Evolutionary conservation across 495 filamentous ascomycete genomes (phyloP), one percentile per base, ranked within the genome.

Genomic region (Annulohypoxylon stygium): DNA sequence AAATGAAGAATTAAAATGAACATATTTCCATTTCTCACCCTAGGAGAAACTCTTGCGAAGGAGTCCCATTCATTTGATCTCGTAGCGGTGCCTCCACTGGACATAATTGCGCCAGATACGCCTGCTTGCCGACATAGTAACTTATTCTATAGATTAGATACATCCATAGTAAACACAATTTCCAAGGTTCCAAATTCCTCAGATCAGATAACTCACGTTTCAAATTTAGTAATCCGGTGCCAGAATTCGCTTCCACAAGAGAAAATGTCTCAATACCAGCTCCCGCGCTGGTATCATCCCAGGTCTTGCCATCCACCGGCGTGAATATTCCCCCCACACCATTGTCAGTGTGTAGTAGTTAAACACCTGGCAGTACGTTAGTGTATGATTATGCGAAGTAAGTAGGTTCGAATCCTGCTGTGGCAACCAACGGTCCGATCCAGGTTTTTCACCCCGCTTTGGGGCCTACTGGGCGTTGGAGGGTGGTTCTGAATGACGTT

Each of bases 211-310:
- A 83, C 60, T 67, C 82, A 36, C 79, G 82, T 53, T 92, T 88
- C 85, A 85, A 87, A 75, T 83, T 86, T 58, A 90, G 90, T 16
- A 90, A 92, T 45, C 47, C 90, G 3, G 81, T 92, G 26, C 81
- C 82, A 41, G 89, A 88, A 9, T 72, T 78, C 12, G 60, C 88
- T 0, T 77, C 82, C 10, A 83, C 85, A 34, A 88, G 90, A 75
- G 85, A 91, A 73, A 92, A 89, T 71, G 82, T 81, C 2, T 69
- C 76, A 36, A 26, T 88, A 1, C 45, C 78, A 7, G 76, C 73
- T 9, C 67, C 80, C 16, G 9, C 65, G 0, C 79, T 41, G 45
- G 83, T 39, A 41, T 75, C 23, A 58, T 50, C 81, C 25, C 82
- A 47, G 26, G 83, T 80, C 61, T 70, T 88, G 9, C 79, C 88